Evolutionary conservation across 805 yeast species (phyloP).

Genomic region (Metschnikowia borealis): DNA sequence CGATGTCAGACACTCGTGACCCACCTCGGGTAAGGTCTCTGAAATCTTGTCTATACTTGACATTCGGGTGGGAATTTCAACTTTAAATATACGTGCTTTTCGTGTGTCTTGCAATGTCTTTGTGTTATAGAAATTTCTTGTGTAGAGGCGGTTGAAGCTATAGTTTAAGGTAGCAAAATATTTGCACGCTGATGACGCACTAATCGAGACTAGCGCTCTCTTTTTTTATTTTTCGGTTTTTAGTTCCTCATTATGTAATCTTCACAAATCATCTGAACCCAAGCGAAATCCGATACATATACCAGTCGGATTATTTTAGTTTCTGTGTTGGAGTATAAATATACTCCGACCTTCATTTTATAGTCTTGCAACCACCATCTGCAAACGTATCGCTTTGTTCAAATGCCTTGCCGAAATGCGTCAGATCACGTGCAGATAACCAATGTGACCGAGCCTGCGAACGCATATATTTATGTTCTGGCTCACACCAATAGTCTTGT

Average conservation of each 20-base stretch:
- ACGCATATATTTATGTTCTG: background rate
- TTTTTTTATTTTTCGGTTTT: background rate
- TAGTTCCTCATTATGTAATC: background rate
- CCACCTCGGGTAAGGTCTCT: background rate
- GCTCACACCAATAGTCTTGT: background rate
- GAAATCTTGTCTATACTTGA: background rate
- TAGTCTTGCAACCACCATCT: background rate
- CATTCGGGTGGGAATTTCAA: background rate
- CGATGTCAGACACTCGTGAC: conserved; percentile 9
- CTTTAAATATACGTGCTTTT: too few species aligned
- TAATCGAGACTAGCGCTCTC: background rate
- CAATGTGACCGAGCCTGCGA: background rate
- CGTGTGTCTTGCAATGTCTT: background rate
- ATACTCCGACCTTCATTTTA: background rate
- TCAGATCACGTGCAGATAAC: conserved; percentile 1
- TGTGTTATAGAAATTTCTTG: background rate
- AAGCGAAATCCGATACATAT: background rate
- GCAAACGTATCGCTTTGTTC: background rate
- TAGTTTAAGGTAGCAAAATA: background rate
- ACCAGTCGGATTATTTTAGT: background rate
- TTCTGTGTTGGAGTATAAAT: background rate
- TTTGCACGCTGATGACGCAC: conserved; percentile 2
- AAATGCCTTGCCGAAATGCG: conserved; percentile 2
- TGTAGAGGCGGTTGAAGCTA: background rate
- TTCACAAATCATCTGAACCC: background rate